phyloP scores from a whole-genome alignment of 805 yeast genomes.

The Kodamaea neixiangensis region DNA sequence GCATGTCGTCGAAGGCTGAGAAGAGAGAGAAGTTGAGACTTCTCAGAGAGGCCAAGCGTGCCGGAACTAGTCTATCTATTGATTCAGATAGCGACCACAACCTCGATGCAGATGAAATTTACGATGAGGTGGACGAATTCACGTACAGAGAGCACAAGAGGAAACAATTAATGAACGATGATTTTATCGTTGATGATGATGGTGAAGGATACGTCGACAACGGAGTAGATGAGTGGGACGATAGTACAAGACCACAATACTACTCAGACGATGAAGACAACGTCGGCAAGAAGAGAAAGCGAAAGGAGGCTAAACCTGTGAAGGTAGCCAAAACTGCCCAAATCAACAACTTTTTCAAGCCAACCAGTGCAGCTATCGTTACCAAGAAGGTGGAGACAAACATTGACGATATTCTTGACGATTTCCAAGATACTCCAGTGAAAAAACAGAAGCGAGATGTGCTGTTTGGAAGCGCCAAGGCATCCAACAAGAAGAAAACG shows the following conservation, averaged over 20 bases:
- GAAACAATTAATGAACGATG: constrained; percentile 80
- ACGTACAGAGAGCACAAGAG: constrained; percentile 76
- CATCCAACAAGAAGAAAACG: constrained; percentile 18
- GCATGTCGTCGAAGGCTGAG: constrained; percentile 36
- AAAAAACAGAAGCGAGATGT: constrained; percentile 15
- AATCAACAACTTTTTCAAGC: constrained; percentile 55
- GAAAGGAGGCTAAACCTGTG: constrained; percentile 34
- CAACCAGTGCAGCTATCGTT: constrained; percentile 28
- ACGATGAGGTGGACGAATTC: constrained; percentile 86
- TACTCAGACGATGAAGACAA: constrained; percentile 57
- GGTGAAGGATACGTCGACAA: constrained; percentile 94
- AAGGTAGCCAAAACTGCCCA: constrained; percentile 47
- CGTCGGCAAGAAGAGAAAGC: constrained; percentile 23
- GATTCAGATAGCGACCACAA: constrained; percentile 42
- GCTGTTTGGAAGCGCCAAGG: neutral
- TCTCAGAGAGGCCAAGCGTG: constrained; percentile 63
- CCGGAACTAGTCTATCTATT: constrained; percentile 49
- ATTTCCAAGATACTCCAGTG: constrained; percentile 34
- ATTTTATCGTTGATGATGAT: constrained; percentile 91
- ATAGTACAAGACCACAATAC: constrained; percentile 47
- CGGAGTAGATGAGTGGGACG: constrained; percentile 90
- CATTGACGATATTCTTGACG: constrained; percentile 68
- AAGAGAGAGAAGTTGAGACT: constrained; percentile 56
- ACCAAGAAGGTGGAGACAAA: constrained; percentile 48
- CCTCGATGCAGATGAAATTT: constrained; percentile 51